Evolutionary conservation across 1,284 basidiomycete genomes (phyloP).

Genomic region (Ustilago hordei): DNA sequence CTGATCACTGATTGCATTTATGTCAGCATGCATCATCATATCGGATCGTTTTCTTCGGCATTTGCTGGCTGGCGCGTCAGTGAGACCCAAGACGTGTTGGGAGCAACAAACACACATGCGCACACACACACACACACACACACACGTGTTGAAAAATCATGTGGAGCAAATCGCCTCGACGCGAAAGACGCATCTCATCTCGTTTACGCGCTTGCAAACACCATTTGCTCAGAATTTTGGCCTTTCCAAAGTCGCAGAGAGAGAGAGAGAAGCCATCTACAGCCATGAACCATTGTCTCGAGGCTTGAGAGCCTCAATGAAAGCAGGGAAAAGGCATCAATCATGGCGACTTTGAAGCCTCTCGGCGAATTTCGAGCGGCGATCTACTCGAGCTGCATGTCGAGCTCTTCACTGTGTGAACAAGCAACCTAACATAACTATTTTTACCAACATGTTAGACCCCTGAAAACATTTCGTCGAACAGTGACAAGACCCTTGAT

Average conservation of each 20-base stretch:
- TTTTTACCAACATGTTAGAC: background rate
- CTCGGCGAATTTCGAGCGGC: too few species aligned
- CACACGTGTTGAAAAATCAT: background rate
- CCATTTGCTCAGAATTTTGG: background rate
- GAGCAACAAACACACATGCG: conserved; percentile 1
- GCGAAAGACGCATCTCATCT: conserved; percentile 1
- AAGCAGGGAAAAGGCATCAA: background rate
- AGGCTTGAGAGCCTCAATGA: background rate
- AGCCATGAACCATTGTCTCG: too few species aligned
- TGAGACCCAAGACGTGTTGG: conserved; percentile 7
- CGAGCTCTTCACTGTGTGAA: too few species aligned
- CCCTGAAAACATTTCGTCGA: background rate
- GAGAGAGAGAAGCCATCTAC: background rate
- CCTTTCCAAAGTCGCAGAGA: background rate
- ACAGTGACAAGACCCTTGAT: conserved; percentile 1
- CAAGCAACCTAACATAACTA: too few species aligned
- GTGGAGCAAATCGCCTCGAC: conserved; percentile 9
- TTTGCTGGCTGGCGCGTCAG: background rate
- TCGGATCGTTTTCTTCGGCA: too few species aligned
- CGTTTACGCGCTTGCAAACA: conserved; percentile 1
- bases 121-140: too few species aligned
- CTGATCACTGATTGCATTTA: too few species aligned
- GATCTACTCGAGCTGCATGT: too few species aligned
- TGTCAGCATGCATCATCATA: too few species aligned
- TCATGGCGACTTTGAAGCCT: too few species aligned